Conservation (phyloP, 1,139 yeast genomes). For the Taphrina communis region DNA sequence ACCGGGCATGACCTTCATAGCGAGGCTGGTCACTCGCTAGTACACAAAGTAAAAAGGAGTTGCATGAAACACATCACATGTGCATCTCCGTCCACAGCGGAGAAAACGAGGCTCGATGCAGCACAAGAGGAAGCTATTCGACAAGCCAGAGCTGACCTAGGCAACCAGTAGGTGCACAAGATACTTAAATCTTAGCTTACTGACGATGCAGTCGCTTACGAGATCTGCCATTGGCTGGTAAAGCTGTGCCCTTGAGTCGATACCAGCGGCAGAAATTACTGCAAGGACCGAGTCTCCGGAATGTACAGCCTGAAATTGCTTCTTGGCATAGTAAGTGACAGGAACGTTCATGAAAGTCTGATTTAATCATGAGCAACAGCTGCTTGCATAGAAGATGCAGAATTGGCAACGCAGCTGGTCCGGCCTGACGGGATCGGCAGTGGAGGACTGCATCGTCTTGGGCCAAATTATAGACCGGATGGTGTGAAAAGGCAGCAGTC, state of each 20-base stretch:
- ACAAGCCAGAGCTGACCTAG: constrained; percentile 21
- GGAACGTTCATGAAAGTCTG: too few species aligned
- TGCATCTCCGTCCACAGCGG: not conserved
- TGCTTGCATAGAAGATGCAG: not conserved
- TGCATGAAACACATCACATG: not conserved
- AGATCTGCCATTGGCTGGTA: constrained; percentile 6
- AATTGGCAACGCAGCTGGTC: not conserved
- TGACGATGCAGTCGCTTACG: constrained; percentile 1
- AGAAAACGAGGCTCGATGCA: not conserved
- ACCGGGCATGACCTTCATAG: not conserved
- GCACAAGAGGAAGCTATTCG: not conserved
- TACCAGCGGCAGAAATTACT: constrained; percentile 1
- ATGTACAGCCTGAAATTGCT: not conserved
- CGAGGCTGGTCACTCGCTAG: not conserved
- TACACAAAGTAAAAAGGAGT: not conserved
- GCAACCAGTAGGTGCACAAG: constrained; percentile 7
- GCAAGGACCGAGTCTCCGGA: not conserved
- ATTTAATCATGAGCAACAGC: not conserved
- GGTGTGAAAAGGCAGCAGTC: not conserved
- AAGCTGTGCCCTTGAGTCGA: not conserved
- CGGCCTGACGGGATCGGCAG: constrained; percentile 11
- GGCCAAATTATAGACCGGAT: constrained; percentile 18
- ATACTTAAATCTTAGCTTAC: not conserved
- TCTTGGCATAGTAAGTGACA: constrained; percentile 12
- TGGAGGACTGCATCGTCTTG: constrained; percentile 14